Percentiles rank a stretch among this genome's conserved stretches.
Conservation (phyloP, 768 basidiomycete genomes). For the Hericium erinaceus region DNA sequence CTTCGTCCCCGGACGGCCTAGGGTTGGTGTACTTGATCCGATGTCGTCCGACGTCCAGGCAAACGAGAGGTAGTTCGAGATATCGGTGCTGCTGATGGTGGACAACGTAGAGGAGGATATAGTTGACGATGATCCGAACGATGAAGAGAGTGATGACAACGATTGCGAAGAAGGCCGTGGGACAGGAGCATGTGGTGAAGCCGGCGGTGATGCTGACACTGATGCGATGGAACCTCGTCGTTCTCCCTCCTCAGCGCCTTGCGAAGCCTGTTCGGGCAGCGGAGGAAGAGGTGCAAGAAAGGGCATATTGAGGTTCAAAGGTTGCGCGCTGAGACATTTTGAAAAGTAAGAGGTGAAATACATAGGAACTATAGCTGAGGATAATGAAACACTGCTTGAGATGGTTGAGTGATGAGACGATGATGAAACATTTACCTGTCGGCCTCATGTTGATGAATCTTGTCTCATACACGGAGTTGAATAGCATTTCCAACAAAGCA, state of each 20-base stretch:
- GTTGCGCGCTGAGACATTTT: constrained; percentile 13
- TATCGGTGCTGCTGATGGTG: not conserved
- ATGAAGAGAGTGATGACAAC: constrained; percentile 6
- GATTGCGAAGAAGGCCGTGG: constrained; percentile 2
- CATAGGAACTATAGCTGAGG: constrained; percentile 10
- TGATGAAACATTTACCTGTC: constrained; percentile 8
- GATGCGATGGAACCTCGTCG: not conserved
- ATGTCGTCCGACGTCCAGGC: not conserved
- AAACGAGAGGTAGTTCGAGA: not conserved
- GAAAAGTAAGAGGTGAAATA: constrained; percentile 16
- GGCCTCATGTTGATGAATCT: constrained; percentile 17
- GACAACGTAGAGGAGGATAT: not conserved
- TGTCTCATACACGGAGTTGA: constrained; percentile 15
- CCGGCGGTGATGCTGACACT: constrained; percentile 9
- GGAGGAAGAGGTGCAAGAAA: constrained; percentile 14
- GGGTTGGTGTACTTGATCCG: constrained; percentile 1
- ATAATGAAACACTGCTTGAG: not conserved
- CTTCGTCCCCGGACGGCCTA: not conserved
- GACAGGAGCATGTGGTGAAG: not conserved
- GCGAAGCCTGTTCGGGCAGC: constrained; percentile 10
- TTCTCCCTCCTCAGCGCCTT: constrained; percentile 3
- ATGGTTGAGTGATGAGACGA: too few relatives aligned
- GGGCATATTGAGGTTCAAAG: constrained; percentile 11
- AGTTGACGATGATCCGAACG: not conserved
- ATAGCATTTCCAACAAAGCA: constrained; percentile 13